These are phyloP conservation scores for Populus pruinosa DNA, from an alignment of 345 rosid genomes.

Conservation along the genomic window DNA sequence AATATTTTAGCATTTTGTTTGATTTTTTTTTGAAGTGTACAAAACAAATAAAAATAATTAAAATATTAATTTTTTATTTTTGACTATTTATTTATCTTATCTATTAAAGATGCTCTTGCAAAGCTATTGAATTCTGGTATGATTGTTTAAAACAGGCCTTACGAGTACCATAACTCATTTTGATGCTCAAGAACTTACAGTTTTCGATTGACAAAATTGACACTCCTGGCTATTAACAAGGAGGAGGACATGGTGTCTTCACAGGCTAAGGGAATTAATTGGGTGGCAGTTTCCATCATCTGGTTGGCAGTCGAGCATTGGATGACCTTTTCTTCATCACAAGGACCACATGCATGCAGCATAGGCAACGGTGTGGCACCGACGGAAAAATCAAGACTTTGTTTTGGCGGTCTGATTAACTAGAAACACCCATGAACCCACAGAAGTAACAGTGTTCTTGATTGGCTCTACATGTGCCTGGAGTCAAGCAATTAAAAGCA, in stretches of 20 bases:
- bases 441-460: not conserved
- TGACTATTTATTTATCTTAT: too few species aligned
- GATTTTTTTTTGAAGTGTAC: too few species aligned
- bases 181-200: not conserved
- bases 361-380: not conserved
- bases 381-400: not conserved
- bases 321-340: not conserved
- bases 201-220: not conserved
- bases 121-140: not conserved
- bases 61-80: too few species aligned
- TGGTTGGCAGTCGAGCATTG: not conserved
- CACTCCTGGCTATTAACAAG: not conserved
- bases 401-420: not conserved
- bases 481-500: not conserved
- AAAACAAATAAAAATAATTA: too few species aligned
- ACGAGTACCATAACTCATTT: not conserved
- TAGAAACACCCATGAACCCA: not conserved
- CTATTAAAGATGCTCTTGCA: too few species aligned
- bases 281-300: not conserved
- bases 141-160: not conserved
- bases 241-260: not conserved
- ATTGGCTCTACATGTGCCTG: not conserved
- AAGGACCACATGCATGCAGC: not conserved
- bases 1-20: too few species aligned
- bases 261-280: not conserved